phyloP scores from a whole-genome alignment of 257 asterid genomes.

The Leonotis leonurus region DNA sequence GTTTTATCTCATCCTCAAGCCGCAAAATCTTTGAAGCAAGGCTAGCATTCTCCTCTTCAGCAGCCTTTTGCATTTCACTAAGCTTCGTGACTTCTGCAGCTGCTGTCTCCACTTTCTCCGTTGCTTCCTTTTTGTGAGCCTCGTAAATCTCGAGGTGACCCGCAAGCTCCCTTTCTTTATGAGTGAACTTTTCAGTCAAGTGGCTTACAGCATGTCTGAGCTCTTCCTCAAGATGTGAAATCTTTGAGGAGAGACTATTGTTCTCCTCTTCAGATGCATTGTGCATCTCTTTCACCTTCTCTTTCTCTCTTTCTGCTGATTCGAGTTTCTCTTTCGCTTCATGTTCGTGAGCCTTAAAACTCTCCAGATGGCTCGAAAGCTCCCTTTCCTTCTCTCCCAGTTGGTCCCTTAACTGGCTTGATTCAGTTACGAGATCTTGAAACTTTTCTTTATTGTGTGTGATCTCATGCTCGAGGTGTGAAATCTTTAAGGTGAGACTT shows the following conservation, averaged over 20 bases:
- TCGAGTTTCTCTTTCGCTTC: slow-evolving; percentile 30
- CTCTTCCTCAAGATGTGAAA: slow-evolving; percentile 34
- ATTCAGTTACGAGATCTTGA: slow-evolving; percentile 29
- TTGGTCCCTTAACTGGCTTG: slow-evolving; percentile 31
- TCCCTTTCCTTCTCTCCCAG: slow-evolving; percentile 16
- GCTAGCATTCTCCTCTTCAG: slow-evolving; percentile 34
- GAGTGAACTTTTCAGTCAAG: slow-evolving; percentile 23
- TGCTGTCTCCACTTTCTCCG: slow-evolving; percentile 27
- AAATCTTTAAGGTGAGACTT: slow-evolving; percentile 29
- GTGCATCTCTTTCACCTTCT: slow-evolving; percentile 13
- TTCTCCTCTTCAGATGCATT: slow-evolving; percentile 37
- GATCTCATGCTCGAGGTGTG: slow-evolving; percentile 34
- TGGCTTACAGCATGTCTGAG: slow-evolving; percentile 29
- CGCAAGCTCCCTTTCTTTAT: slow-evolving; percentile 14
- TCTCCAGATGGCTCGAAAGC: slow-evolving; percentile 15
- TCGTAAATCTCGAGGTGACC: slow-evolving; percentile 13
- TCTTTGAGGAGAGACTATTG: slow-evolving; percentile 15
- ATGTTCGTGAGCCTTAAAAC: slow-evolving; percentile 26
- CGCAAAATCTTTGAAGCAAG: slow-evolving; percentile 24
- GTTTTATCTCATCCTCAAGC: slow-evolving; percentile 32
- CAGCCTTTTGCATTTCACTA: slow-evolving; percentile 17
- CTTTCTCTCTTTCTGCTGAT: slow-evolving; percentile 10
- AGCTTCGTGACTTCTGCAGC: slow-evolving; percentile 19
- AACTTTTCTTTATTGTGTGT: slow-evolving; percentile 29
- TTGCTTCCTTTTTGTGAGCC: slow-evolving; percentile 22